phyloP scores from a whole-genome alignment of 768 basidiomycete species.

The Suillus lakei region DNA sequence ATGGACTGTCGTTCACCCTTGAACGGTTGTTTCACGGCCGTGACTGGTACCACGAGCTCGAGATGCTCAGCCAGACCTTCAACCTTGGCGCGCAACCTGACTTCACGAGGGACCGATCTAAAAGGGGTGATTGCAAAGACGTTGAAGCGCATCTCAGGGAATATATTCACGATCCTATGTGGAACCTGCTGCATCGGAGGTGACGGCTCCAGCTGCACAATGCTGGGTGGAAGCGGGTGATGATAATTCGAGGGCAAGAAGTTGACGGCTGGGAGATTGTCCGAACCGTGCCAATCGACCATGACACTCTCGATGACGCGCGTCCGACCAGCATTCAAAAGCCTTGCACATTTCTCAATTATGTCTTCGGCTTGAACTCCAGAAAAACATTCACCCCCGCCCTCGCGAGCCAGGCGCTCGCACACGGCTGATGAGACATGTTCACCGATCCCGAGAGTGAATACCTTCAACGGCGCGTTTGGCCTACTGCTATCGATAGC shows the following conservation, averaged over 20 bases:
- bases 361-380: constrained; percentile 52
- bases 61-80: constrained; percentile 28
- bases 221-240: constrained; percentile 18
- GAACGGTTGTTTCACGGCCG: constrained; percentile 27
- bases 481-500: constrained; percentile 38
- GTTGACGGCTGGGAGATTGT: constrained; percentile 10
- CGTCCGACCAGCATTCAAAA: constrained; percentile 56
- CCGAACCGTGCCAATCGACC: constrained; percentile 51
- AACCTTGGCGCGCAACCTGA: constrained; percentile 33
- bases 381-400: constrained; percentile 55
- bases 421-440: constrained; percentile 54
- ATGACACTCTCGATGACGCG: constrained; percentile 48
- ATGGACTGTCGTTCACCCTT: constrained; percentile 19
- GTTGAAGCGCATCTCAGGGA: constrained; percentile 35
- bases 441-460: constrained; percentile 61
- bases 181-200: constrained; percentile 41
- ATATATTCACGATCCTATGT: constrained; percentile 32
- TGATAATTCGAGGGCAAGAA: constrained; percentile 17
- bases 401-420: constrained; percentile 55
- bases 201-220: constrained; percentile 37
- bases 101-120: constrained; percentile 25
- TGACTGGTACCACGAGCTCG: constrained; percentile 26
- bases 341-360: constrained; percentile 48
- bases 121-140: constrained; percentile 37
- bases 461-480: constrained; percentile 49